Evolutionary conservation across 768 basidiomycete genomes (phyloP), one percentile per base, ranked within the genome.

Genomic region (Serendipita vermifera): DNA sequence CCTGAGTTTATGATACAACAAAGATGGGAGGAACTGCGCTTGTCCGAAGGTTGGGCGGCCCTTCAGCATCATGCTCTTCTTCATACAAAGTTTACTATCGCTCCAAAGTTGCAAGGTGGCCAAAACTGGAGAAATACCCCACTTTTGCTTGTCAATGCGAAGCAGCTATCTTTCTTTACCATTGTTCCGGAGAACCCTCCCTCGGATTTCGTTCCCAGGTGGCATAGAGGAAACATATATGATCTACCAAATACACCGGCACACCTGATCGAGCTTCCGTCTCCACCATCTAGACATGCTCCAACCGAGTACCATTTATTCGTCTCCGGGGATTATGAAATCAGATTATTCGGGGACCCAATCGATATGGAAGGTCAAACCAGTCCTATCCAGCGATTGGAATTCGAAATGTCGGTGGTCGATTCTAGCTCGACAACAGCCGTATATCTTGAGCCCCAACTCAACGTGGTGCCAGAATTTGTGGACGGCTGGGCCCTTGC

Each of bases 161-260:
- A 77, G 7, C 85, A 83, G 62, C 88, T 79, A 0, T 82, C 87
- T 2, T 89, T 84, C 65, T 87, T 89, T 63, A 71, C 86, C 5
- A 64, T 94, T 38, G 60, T 84, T 11, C 82, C 85, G 5, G 54
- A 48, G 9, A 62, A 64, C 9, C 55, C 67, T 31, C 55, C 61
- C 20, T 53, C 62, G 3, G 14, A 33, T 53, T 20, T 48, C 3
- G 61, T 71, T 3, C 72, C 73, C 3, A 68, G 76, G 64, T 94
- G 90, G 90, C 76, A 83, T 65, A 68, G 78, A n/a, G 90, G 88
- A 32, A 88, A 94, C 64, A 81, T 94, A n/a, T 94, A 94, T 65
- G 71, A 72, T 22, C 72, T 85, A 68, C 75, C 79, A 57, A 69
- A 70, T 27, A 68, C 78, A 17, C 72, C 77, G 9, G 71, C 73